Base-by-base conservation (phyloP, 108 stramenopile species). In the Cyclotella sp. region DNA sequence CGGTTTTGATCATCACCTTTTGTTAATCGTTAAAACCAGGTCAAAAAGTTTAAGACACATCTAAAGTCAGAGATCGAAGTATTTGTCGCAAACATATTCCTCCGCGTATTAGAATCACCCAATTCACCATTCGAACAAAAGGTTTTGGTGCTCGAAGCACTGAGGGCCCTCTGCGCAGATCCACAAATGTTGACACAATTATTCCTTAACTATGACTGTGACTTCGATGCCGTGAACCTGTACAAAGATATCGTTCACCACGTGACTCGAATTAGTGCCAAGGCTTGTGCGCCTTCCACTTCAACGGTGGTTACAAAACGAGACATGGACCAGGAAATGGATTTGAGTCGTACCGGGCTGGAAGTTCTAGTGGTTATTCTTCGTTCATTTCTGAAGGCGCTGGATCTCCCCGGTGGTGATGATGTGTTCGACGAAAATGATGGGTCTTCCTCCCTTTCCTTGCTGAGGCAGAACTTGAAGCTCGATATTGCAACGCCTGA, bases 171-270 rank as follows among this genome's bases (percentile, higher is more conserved):
- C 10, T 96, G 96, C 76, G 77, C 84, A 9, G 97, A 99, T 83
- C 91, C 97, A 18, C 72, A 76, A 34, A 76, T 95, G 44, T 84
- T 98, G 29, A 89, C 97, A 19, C 97, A 98, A 79, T 75, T 99
- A 43, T 99, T 99, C 80, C 75, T 99, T n/a, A 99, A 98, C 73
- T 99, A 99, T 77, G 99, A 99, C 80, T 99, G 98, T 76, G 98
- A 99, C 86, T 87, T 97, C 54, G 89, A 96, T 82, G 92, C 96
- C 0, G 85, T 90, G 42, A 92, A 93, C 70, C 75, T 99, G 19
- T 99, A 96, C 91, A 90, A 94, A 69, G 92, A 96, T 64, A 97
- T 99, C 68, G 95, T 99, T 6, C 71, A 91, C 60, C 86, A 93
- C 51, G 87, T 99, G 3, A 91, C 97, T 3, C 88, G 91, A 70